Evolutionary conservation across 2,329 filamentous ascomycete genomes (phyloP).

Genomic region (Clathrospora elynae): DNA sequence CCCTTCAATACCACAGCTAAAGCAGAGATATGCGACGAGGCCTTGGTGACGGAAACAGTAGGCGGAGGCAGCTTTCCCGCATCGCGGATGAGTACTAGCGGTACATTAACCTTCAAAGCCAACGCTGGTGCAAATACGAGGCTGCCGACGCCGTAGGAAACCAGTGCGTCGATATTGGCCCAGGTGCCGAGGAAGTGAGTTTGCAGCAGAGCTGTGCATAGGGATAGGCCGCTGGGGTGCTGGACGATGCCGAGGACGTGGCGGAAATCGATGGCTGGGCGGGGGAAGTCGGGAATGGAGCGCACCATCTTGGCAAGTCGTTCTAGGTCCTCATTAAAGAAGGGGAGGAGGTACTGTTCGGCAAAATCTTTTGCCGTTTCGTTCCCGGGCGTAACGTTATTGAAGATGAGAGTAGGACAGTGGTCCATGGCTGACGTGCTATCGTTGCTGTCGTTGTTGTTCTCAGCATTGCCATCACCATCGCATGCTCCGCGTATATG

Average conservation of each 20-base stretch:
- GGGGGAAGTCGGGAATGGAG: conserved; percentile 57
- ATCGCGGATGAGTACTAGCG: conserved; percentile 59
- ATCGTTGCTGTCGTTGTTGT: conserved; percentile 24
- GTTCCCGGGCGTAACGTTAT: conserved; percentile 56
- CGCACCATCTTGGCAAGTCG: conserved; percentile 59
- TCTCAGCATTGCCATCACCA: conserved; percentile 14
- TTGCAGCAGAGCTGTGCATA: conserved; percentile 60
- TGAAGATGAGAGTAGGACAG: conserved; percentile 56
- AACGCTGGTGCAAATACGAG: conserved; percentile 61
- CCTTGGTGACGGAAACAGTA: conserved; percentile 56
- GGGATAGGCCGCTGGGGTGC: conserved; percentile 55
- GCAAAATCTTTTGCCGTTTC: conserved; percentile 52
- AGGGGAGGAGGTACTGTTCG: conserved; percentile 50
- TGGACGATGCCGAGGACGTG: conserved; percentile 64
- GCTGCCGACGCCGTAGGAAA: conserved; percentile 63
- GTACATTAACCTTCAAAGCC: conserved; percentile 49
- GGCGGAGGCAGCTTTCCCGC: conserved; percentile 65
- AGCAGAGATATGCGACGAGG: conserved; percentile 61
- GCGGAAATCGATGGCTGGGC: conserved; percentile 58
- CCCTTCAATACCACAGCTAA: conserved; percentile 28
- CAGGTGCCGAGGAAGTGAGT: conserved; percentile 55
- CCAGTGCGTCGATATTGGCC: conserved; percentile 54
- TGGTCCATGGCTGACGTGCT: conserved; percentile 36
- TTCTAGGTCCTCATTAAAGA: conserved; percentile 55
- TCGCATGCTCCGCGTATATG: conserved; percentile 48